Conservation (phyloP, 1,139 yeast genomes). For the Citeromyces hawaiiensis region DNA sequence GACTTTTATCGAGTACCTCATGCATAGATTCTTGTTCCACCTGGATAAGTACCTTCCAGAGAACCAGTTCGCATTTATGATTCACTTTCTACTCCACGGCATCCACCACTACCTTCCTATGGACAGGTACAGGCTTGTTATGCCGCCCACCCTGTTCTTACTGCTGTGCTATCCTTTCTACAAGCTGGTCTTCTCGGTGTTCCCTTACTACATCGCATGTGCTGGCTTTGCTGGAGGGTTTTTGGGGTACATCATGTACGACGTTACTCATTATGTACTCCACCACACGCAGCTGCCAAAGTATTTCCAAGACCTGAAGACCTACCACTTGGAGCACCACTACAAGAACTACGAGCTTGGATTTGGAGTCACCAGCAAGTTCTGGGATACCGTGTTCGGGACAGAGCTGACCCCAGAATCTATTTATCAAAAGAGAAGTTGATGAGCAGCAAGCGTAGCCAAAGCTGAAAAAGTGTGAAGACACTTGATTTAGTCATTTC, state of each 20-base stretch:
- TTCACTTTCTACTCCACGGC: slow-evolving; percentile 89
- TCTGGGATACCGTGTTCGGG: slow-evolving; percentile 88
- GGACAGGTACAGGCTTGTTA: slow-evolving; percentile 86
- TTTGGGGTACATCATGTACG: slow-evolving; percentile 85
- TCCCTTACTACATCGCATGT: slow-evolving; percentile 50
- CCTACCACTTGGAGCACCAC: slow-evolving; percentile 91
- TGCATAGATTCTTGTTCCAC: slow-evolving; percentile 91
- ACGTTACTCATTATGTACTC: slow-evolving; percentile 76
- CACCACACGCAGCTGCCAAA: slow-evolving; percentile 79
- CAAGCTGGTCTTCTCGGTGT: slow-evolving; percentile 38
- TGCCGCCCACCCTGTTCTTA: slow-evolving; percentile 83
- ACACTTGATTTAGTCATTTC: not conserved
- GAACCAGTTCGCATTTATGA: slow-evolving; percentile 54
- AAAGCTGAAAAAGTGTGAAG: not conserved
- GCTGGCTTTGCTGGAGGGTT: slow-evolving; percentile 88
- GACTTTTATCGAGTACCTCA: slow-evolving; percentile 78
- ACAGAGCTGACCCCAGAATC: slow-evolving; percentile 34
- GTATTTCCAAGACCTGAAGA: slow-evolving; percentile 66
- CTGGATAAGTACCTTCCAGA: slow-evolving; percentile 80
- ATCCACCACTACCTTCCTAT: slow-evolving; percentile 95
- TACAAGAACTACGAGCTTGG: slow-evolving; percentile 94
- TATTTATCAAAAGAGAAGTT: slow-evolving; percentile 16
- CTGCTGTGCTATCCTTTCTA: slow-evolving; percentile 47
- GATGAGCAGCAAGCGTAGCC: not conserved
- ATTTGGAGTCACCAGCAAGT: slow-evolving; percentile 85